Evolutionary conservation across 768 basidiomycete species (phyloP), one percentile per base, ranked within the genome.

Genomic region (Tubosaeta brunneosetosa): DNA sequence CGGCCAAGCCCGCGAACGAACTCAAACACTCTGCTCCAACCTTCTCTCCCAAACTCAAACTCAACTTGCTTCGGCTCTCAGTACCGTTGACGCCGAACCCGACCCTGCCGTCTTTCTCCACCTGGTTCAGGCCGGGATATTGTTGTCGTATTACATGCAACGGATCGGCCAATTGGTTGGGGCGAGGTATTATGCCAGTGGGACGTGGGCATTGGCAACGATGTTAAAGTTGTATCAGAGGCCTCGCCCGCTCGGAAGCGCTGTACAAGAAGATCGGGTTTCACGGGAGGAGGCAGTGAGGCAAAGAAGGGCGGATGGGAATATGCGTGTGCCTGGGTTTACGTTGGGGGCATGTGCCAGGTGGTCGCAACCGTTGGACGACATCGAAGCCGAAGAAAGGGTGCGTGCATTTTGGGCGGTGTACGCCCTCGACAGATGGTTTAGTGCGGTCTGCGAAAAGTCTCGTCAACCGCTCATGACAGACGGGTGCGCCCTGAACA

Each of bases 71-170:
- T 73, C 73, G 4, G 76, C 36, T 55, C 63, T 79, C 69, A 75
- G 79, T 19, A 68, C 75, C n/a, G 56, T 59, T 25, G 62, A 63
- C 16, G 51, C 62, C 29, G 64, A 61, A 41, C 60, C 59, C 3
- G 71, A 61, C 60, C 75, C 60, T 55, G 71, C 53, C 62, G 71
- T 51, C 60, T 69, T 81, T 31, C 59, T 84, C 16, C 77, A 83
- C 47, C 77, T 81, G 14, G 60, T 85, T 9, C 84, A 86, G 54
- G 76, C 81, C 0, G 78, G 86, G 53, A 69, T 88, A 4, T 73
- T 90, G n/a, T 71, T 89, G 26, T 72, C 82, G 1, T 77, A 81
- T 58, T 87, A 84, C 63, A 81, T 88, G 61, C 79, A 84, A 61
- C 78, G 80, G 44, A 76, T 71, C 17, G 84, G 82, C 50, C 74